Evolutionary conservation across 176 grass and related monocot genomes (phyloP).

Genomic region (Oryza glumipatula): DNA sequence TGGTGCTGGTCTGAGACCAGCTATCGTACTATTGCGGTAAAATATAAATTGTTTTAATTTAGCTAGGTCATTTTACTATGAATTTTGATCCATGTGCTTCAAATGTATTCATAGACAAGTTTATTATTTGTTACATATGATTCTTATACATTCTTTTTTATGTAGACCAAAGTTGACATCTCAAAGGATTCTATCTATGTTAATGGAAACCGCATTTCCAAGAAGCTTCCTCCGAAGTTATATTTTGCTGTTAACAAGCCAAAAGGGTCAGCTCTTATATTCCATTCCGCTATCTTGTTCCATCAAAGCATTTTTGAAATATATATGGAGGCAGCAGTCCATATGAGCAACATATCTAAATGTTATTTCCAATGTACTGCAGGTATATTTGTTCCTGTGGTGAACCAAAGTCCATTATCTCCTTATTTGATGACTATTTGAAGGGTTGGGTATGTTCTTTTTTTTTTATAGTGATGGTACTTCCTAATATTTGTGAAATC

Average conservation of each 20-base stretch:
- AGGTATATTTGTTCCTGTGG: constrained; percentile 93
- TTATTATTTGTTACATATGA: background rate
- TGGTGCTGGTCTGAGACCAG: background rate
- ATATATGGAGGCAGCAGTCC: constrained; percentile 12
- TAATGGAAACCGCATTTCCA: constrained; percentile 84
- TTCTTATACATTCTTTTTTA: constrained; percentile 28
- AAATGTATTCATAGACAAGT: background rate
- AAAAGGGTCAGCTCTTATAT: constrained; percentile 70
- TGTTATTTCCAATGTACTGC: constrained; percentile 41
- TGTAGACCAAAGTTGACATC: constrained; percentile 81
- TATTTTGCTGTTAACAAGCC: constrained; percentile 98
- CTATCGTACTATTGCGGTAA: background rate
- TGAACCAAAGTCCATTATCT: constrained; percentile 81
- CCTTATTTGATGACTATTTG: constrained; percentile 77
- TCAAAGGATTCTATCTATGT: constrained; percentile 94
- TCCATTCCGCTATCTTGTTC: constrained; percentile 8
- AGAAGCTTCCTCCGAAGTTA: constrained; percentile 80
- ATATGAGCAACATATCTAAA: constrained; percentile 4
- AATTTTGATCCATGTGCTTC: constrained; percentile 6
- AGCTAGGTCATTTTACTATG: background rate
- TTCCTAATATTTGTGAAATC: background rate
- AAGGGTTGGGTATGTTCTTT: constrained; percentile 83
- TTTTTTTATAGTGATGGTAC: background rate
- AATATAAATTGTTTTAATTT: constrained; percentile 5
- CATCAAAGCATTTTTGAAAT: background rate